Percentiles rank a stretch among this genome's conserved stretches.
Evolutionary conservation across 441 rosid genomes (phyloP).

Genomic region (Populus hybrid): DNA sequence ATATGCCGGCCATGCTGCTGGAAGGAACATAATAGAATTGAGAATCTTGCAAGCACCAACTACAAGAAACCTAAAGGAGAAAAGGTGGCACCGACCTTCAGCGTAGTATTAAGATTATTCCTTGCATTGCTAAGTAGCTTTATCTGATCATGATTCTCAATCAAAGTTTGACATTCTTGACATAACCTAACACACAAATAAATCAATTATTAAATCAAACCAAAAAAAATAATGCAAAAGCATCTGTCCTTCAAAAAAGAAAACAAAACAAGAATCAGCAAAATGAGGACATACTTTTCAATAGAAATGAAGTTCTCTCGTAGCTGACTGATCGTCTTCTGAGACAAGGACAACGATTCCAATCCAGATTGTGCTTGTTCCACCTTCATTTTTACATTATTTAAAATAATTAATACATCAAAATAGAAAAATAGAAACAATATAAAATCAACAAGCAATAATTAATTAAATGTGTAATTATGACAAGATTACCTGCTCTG

Average conservation of each 20-base stretch:
- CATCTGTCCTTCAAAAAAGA: neutral
- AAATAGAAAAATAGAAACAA: no score
- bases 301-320: constrained; percentile 81
- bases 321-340: constrained; percentile 49
- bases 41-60: neutral
- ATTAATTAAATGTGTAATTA: neutral
- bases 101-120: constrained; percentile 83
- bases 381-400: no score
- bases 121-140: constrained; percentile 95
- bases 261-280: constrained; percentile 1
- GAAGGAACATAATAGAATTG: no score
- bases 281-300: constrained; percentile 53
- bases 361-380: no score
- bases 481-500: constrained; percentile 65
- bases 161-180: constrained; percentile 93
- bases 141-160: constrained; percentile 96
- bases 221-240: neutral
- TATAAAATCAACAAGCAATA: constrained; percentile 1
- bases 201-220: neutral
- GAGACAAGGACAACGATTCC: no score
- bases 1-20: no score
- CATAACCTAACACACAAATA: constrained; percentile 59
- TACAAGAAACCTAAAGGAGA: neutral
- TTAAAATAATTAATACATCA: no score
- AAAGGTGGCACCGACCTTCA: constrained; percentile 52